Conservation (phyloP, 345 rosid species). For the Arabis alpina region DNA sequence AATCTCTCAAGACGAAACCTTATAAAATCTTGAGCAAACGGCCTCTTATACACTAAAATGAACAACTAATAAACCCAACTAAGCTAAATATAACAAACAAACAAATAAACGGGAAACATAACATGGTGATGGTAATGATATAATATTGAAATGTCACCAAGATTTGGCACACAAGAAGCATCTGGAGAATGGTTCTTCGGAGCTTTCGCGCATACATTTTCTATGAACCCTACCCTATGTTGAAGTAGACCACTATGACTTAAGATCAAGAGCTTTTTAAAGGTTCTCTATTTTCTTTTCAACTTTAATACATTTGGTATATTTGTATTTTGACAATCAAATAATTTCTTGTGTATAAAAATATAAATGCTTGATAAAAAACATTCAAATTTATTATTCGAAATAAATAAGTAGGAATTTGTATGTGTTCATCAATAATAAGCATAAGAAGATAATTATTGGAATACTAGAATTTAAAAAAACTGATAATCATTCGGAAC, state of each 20-base stretch:
- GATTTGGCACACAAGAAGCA: slow-evolving; percentile 44
- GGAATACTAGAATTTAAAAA: neutral
- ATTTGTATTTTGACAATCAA: too few species aligned
- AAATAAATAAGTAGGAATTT: neutral
- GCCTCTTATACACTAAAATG: slow-evolving; percentile 52
- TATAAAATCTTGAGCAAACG: slow-evolving; percentile 49
- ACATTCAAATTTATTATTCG: neutral
- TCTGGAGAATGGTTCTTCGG: slow-evolving; percentile 36
- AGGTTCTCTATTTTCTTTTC: too few species aligned
- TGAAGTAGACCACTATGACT: slow-evolving; percentile 41
- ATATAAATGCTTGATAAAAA: too few species aligned
- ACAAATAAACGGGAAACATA: neutral
- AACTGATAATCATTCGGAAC: too few species aligned
- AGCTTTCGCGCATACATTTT: neutral
- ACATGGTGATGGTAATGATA: neutral
- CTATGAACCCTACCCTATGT: slow-evolving; percentile 36
- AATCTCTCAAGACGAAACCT: slow-evolving; percentile 53
- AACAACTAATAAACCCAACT: neutral
- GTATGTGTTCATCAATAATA: neutral
- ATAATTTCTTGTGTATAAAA: too few species aligned
- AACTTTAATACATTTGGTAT: too few species aligned
- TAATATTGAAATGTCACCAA: neutral
- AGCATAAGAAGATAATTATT: neutral
- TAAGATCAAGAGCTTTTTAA: slow-evolving; percentile 29
- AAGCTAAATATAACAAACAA: neutral